phyloP scores from a whole-genome alignment of 768 basidiomycete genomes.

The Leucosporidium creatinivorum region DNA sequence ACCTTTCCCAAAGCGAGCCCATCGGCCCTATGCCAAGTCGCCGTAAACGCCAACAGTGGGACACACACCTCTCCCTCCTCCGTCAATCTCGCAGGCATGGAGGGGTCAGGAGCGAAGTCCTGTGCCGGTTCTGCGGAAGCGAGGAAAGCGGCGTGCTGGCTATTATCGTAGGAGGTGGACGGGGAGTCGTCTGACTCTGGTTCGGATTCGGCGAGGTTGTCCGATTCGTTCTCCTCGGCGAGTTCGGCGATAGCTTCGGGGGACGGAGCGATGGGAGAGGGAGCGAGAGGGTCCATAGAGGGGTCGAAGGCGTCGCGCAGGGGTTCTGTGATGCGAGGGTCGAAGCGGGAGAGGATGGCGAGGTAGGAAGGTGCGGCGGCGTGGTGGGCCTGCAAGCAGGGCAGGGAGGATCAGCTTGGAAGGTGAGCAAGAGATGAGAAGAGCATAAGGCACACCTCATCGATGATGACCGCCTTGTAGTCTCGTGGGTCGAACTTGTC shows the following conservation, averaged over 20 bases:
- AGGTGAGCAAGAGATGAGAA: slow-evolving; percentile 56
- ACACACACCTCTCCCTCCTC: slow-evolving; percentile 41
- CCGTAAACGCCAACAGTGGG: slow-evolving; percentile 88
- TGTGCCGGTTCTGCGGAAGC: no score
- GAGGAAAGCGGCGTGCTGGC: no score
- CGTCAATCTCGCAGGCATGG: slow-evolving; percentile 5
- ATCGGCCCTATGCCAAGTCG: slow-evolving; percentile 88
- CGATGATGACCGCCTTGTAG: slow-evolving; percentile 31
- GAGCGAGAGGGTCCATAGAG: background rate
- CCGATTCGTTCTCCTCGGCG: background rate
- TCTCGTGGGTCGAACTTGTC: slow-evolving; percentile 28
- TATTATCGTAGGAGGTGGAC: background rate
- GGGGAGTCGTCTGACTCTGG: background rate
- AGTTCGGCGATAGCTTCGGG: background rate
- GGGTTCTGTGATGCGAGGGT: slow-evolving; percentile 42
- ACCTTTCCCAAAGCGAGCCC: slow-evolving; percentile 79
- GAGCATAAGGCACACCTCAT: slow-evolving; percentile 38
- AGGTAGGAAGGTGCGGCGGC: slow-evolving; percentile 81
- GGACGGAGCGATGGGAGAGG: background rate
- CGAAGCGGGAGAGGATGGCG: slow-evolving; percentile 70
- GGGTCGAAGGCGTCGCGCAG: no score
- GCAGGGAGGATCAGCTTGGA: slow-evolving; percentile 46
- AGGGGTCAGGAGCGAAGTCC: background rate
- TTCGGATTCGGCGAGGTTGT: background rate
- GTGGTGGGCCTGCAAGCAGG: slow-evolving; percentile 82